A percentile compares a stretch with the other conserved stretches of the same genome.
phyloP scores from a whole-genome alignment of 2,329 filamentous ascomycete species.

The Colletotrichum sp. region DNA sequence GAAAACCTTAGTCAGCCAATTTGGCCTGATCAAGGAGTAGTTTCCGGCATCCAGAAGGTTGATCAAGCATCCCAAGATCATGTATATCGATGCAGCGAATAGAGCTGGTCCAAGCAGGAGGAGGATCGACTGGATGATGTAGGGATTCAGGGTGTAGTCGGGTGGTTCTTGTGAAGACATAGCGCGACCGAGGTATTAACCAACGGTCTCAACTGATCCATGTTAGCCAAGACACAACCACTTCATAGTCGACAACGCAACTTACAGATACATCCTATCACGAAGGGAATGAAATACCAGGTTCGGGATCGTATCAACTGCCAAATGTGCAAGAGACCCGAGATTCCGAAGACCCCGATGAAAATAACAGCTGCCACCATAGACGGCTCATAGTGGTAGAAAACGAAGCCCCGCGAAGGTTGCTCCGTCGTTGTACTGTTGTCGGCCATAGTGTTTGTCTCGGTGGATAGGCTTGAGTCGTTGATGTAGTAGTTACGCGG shows the following conservation, averaged over 20 bases:
- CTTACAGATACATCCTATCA: constrained; percentile 57
- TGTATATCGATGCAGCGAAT: constrained; percentile 56
- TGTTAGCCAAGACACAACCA: not conserved
- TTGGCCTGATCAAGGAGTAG: constrained; percentile 33
- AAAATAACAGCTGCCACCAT: constrained; percentile 46
- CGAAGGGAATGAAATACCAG: constrained; percentile 58
- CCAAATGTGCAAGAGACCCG: constrained; percentile 41
- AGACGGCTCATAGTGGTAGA: constrained; percentile 54
- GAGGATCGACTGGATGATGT: constrained; percentile 45
- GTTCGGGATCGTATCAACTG: constrained; percentile 44
- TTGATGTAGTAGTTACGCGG: not conserved
- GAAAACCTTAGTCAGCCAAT: constrained; percentile 58
- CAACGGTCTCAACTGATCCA: constrained; percentile 48
- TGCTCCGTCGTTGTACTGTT: not conserved
- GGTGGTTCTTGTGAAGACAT: constrained; percentile 46
- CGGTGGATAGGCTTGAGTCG: not conserved
- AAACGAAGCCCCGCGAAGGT: constrained; percentile 15
- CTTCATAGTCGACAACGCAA: constrained; percentile 10
- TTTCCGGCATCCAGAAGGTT: constrained; percentile 36
- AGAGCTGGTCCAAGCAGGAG: constrained; percentile 51
- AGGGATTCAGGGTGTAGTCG: constrained; percentile 39
- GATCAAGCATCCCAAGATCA: constrained; percentile 50
- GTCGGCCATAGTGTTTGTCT: not conserved
- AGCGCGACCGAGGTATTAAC: constrained; percentile 55
- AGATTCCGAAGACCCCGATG: constrained; percentile 41